phyloP scores from a whole-genome alignment of 2,329 filamentous ascomycete species.

The Fusarium camptoceras region DNA sequence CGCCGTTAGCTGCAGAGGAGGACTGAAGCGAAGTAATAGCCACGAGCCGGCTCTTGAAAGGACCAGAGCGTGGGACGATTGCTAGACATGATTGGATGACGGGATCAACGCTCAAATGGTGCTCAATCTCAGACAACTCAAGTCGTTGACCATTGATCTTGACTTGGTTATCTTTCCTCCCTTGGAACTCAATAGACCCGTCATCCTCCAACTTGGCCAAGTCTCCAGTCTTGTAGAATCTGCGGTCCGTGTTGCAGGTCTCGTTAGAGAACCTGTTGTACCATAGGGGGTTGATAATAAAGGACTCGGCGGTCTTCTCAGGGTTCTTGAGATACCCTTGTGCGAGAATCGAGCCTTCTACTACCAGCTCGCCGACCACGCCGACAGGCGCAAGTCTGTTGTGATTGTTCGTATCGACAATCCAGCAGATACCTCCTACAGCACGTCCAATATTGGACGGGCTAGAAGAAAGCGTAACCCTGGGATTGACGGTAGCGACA shows the following conservation, averaged over 20 bases:
- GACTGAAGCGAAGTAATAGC: conserved; percentile 17
- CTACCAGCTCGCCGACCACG: conserved; percentile 50
- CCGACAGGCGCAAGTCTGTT: conserved; percentile 47
- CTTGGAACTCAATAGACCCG: conserved; percentile 42
- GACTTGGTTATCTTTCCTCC: conserved; percentile 50
- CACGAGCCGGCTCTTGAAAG: conserved; percentile 22
- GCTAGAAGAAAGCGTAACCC: background rate
- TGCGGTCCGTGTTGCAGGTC: background rate
- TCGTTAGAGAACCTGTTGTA: background rate
- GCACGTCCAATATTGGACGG: conserved; percentile 36
- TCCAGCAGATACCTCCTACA: conserved; percentile 40
- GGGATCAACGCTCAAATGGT: conserved; percentile 33
- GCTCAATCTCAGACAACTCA: conserved; percentile 49
- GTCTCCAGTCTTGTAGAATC: conserved; percentile 42
- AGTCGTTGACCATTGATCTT: conserved; percentile 51
- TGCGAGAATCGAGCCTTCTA: conserved; percentile 57
- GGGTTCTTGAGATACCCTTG: conserved; percentile 61
- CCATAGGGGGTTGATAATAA: conserved; percentile 41
- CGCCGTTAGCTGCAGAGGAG: background rate
- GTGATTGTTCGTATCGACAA: conserved; percentile 43
- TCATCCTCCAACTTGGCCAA: conserved; percentile 38
- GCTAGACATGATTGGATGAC: conserved; percentile 25
- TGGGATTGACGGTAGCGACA: conserved; percentile 24
- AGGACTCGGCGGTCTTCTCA: conserved; percentile 46
- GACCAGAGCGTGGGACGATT: conserved; percentile 13